phyloP scores from a whole-genome alignment of 345 rosid species.

The Hibiscus tridactylites region DNA sequence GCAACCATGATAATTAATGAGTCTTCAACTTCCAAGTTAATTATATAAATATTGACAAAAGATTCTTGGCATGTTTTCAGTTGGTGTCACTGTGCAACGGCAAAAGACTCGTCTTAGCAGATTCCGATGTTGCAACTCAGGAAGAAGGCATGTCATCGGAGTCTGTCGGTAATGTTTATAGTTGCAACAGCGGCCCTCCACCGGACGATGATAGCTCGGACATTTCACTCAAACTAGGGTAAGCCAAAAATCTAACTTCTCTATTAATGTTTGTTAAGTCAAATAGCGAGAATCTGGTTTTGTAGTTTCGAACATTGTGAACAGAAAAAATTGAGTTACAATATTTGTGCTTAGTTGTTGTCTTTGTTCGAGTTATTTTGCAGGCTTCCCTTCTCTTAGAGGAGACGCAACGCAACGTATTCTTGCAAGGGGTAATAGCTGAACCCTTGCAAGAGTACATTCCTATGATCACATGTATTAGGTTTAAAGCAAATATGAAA shows the following conservation, averaged over 20 bases:
- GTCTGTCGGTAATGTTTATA: constrained; percentile 41
- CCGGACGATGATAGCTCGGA: constrained; percentile 51
- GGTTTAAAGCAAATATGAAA: neutral
- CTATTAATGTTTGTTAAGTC: neutral
- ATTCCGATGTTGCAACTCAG: constrained; percentile 24
- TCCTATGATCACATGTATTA: neutral
- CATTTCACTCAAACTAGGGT: constrained; percentile 50
- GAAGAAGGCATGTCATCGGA: constrained; percentile 66
- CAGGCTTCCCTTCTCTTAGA: constrained; percentile 6
- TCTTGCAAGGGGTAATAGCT: neutral
- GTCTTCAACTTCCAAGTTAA: neutral
- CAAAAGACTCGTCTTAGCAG: constrained; percentile 14
- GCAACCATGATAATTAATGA: too few species aligned
- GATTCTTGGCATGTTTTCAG: constrained; percentile 17
- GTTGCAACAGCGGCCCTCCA: constrained; percentile 53
- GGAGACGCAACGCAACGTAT: neutral
- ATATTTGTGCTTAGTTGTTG: neutral
- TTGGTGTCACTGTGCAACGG: constrained; percentile 27
- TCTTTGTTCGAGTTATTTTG: neutral
- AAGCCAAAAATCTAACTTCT: neutral
- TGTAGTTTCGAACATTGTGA: neutral
- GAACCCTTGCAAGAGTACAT: neutral
- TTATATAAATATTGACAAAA: neutral
- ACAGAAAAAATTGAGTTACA: neutral
- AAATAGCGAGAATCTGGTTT: neutral